phyloP scores from a whole-genome alignment of 306 rosid genomes.

The Lotus japonicus region DNA sequence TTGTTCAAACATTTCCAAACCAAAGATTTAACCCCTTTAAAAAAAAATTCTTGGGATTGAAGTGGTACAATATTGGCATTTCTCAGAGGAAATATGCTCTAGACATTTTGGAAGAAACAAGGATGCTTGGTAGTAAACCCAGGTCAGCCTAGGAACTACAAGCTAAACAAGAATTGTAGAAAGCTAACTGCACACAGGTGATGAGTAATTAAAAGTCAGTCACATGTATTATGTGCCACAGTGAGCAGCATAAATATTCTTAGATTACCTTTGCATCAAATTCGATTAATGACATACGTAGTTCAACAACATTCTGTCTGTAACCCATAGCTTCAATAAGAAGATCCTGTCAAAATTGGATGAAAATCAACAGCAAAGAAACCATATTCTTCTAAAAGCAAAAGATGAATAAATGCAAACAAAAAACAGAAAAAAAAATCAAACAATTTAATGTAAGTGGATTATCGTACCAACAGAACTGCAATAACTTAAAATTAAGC shows the following conservation, averaged over 20 bases:
- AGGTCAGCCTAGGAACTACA: neutral
- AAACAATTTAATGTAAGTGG: neutral
- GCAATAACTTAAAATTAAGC: neutral
- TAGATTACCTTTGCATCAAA: slow-evolving; percentile 73
- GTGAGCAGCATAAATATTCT: neutral
- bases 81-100: no score
- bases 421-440: neutral
- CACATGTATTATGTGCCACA: neutral
- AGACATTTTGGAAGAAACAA: no score
- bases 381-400: neutral
- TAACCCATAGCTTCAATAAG: slow-evolving; percentile 59
- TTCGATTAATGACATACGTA: slow-evolving; percentile 60
- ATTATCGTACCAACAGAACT: neutral
- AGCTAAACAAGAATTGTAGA: neutral
- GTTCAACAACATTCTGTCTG: slow-evolving; percentile 42
- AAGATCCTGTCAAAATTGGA: slow-evolving; percentile 43
- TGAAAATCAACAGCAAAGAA: slow-evolving; percentile 5
- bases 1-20: no score
- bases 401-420: neutral
- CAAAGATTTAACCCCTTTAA: no score
- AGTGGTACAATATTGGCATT: no score
- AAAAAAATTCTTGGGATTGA: no score
- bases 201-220: neutral
- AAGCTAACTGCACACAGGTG: neutral
- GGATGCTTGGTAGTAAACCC: no score